Base-by-base conservation (phyloP, 805 yeast genomes). In the Starmerella floricola region DNA sequence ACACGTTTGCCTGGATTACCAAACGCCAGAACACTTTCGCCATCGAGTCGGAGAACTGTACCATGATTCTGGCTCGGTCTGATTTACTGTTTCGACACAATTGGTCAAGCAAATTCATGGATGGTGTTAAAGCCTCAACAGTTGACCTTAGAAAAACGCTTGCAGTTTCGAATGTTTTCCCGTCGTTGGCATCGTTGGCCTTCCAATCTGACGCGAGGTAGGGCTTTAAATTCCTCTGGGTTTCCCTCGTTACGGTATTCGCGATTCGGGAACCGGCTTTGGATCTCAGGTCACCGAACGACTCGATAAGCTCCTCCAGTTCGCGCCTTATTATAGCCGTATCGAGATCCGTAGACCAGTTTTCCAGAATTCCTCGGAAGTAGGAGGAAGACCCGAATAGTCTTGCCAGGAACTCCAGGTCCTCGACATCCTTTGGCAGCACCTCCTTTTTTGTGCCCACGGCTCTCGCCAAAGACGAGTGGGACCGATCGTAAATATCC, bases 331-430 rank as follows among this genome's bases (percentile, higher is more conserved):
- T 8, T 5, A 4, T 11, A 16, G 13, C 15, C n/a, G 6, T n/a
- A 19, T 19, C 36, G 21, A 15, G 5, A 19, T 33, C 21, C 12
- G 10, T 8, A n/a, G 23, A 1, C 31, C 32, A n/a, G 4, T 5
- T 55, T 13, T 57, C 53, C 61, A 72, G 59, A 4, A 62, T 52
- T 31, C 63, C 66, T 11, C 57, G 53, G 33, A 66, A 57, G 41
- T 55, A 69, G 30, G 60, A 64, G 47, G 52, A 52, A 39, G 62
- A 58, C 32, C 66, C 65, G 43, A 53, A 57, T 6, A 68, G 56
- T 21, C 69, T 55, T 36, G 71, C 66, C 3, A 69, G 56, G 32
- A 71, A 50, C 47, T 66, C 69, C 4, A 69, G 35, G 4, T 68
- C 69, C 12, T 57, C 50, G 1, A 53, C 36, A 2, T 63, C 67